Conservation (phyloP, 306 rosid species). For the Citrullus mucosospermus region DNA sequence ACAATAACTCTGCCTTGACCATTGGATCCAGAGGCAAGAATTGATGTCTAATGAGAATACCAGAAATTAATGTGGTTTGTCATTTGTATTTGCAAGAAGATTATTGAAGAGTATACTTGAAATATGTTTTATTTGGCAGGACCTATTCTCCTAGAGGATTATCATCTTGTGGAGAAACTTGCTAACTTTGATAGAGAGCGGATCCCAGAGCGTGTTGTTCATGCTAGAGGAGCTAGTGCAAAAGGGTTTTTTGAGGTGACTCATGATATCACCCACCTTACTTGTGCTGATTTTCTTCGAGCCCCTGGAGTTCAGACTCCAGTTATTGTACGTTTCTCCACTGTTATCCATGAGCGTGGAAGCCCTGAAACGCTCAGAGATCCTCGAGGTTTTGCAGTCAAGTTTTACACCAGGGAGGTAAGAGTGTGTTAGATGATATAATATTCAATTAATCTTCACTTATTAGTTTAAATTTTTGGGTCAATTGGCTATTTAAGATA, state of each 20-base stretch:
- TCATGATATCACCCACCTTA: slow-evolving; percentile 67
- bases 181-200: slow-evolving; percentile 84
- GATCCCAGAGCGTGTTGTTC: slow-evolving; percentile 92
- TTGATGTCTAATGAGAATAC: background rate
- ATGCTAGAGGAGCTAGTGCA: slow-evolving; percentile 98
- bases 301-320: slow-evolving; percentile 97
- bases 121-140: slow-evolving; percentile 29
- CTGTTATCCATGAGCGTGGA: slow-evolving; percentile 94
- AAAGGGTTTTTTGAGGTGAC: slow-evolving; percentile 99
- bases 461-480: no score
- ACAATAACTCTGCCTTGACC: slow-evolving; percentile 40
- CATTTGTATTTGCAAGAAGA: no score
- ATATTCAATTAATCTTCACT: no score
- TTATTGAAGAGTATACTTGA: background rate
- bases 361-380: slow-evolving; percentile 93
- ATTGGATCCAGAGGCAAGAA: slow-evolving; percentile 48
- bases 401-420: slow-evolving; percentile 88
- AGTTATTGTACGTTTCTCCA: slow-evolving; percentile 82
- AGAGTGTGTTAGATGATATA: background rate
- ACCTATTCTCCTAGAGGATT: slow-evolving; percentile 91
- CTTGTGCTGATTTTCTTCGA: slow-evolving; percentile 91
- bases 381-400: slow-evolving; percentile 82
- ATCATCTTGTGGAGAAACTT: slow-evolving; percentile 83
- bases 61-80: background rate
- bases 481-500: no score